A percentile compares a stretch with the other conserved stretches of the same genome.
These are phyloP conservation scores for Puccinia horiana DNA, from an alignment of 1,284 basidiomycete genomes.

Conservation along the genomic window DNA sequence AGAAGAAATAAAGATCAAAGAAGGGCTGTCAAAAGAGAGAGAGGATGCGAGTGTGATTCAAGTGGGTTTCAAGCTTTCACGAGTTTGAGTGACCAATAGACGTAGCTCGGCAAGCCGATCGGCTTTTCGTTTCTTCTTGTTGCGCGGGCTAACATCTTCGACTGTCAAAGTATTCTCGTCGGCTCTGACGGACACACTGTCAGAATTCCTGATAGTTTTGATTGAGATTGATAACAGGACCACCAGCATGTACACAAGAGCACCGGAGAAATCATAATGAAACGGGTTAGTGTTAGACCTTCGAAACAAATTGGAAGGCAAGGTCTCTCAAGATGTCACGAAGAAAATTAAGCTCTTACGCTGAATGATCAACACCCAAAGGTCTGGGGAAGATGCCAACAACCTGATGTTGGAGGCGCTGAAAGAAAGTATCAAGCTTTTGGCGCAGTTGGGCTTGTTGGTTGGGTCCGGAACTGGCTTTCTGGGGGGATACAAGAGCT, in stretches of 20 bases:
- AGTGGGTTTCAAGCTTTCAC: conserved; percentile 12
- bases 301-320: no score
- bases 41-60: background rate
- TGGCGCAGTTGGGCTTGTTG: background rate
- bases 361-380: background rate
- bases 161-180: background rate
- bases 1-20: background rate
- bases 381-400: background rate
- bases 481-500: conserved; percentile 5
- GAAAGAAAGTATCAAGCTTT: background rate
- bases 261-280: background rate
- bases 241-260: background rate
- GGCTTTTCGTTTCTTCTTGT: conserved; percentile 26
- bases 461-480: background rate
- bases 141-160: background rate
- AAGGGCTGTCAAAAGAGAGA: background rate
- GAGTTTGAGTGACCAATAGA: conserved; percentile 4
- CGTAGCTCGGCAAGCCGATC: conserved; percentile 5
- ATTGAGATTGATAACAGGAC: background rate
- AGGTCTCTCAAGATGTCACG: background rate
- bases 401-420: background rate
- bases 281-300: no score
- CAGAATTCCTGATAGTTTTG: background rate
- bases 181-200: background rate
- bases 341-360: background rate